These are phyloP conservation scores for Aspergillus steynii DNA, from an alignment of 495 filamentous ascomycete genomes.

Conservation along the genomic window DNA sequence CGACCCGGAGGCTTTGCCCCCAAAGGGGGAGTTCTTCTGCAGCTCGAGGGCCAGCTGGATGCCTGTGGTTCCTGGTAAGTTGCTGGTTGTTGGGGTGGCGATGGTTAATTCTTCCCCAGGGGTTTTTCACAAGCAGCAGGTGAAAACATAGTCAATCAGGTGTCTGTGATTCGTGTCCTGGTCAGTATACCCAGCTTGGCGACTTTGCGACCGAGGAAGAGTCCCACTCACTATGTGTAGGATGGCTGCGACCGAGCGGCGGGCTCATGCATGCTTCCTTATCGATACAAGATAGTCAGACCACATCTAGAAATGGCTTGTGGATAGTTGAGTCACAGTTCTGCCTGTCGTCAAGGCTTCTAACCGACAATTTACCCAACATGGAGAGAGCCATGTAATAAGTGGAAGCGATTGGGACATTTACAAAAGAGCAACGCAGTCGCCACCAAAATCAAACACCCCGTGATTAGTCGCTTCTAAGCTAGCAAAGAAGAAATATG, in stretches of 20 bases:
- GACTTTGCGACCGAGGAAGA: too few species aligned
- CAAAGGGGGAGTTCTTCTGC: conserved; percentile 73
- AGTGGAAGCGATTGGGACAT: too few species aligned
- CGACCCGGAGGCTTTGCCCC: conserved; percentile 57
- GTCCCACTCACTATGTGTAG: too few species aligned
- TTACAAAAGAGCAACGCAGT: too few species aligned
- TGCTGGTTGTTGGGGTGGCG: conserved; percentile 4
- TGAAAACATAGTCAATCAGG: conserved; percentile 46
- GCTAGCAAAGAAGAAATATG: not conserved
- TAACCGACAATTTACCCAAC: not conserved
- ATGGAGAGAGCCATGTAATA: too few species aligned
- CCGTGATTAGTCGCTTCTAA: not conserved
- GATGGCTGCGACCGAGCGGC: too few species aligned
- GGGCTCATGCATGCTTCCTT: too few species aligned
- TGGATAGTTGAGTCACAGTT: too few species aligned
- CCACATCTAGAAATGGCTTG: too few species aligned
- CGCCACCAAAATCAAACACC: not conserved
- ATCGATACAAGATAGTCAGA: too few species aligned
- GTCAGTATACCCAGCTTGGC: too few species aligned
- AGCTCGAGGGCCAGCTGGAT: conserved; percentile 59
- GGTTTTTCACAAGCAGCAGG: conserved; percentile 60
- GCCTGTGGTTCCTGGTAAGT: conserved; percentile 59
- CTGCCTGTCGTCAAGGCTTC: not conserved
- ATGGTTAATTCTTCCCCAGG: conserved; percentile 29
- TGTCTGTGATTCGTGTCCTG: too few species aligned